These are phyloP conservation scores for Haplosporangium sp. DNA, from an alignment of 371 early-diverging fungal genomes.

Conservation along the genomic window DNA sequence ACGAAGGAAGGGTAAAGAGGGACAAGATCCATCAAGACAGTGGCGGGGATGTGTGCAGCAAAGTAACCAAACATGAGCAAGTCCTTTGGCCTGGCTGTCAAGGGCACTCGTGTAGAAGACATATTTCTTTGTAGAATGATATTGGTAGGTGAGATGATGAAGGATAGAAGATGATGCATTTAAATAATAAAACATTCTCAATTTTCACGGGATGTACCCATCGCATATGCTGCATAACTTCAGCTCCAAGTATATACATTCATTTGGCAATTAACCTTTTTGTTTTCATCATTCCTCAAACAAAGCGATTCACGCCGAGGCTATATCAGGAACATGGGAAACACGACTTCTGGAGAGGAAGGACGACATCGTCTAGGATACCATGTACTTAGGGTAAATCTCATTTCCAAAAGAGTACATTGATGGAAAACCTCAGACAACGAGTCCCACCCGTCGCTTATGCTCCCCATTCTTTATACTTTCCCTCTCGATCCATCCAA, in stretches of 20 bases:
- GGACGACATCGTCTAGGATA: slow-evolving; percentile 60
- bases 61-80: slow-evolving; percentile 54
- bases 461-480: not conserved
- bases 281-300: slow-evolving; percentile 1
- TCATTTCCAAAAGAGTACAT: not conserved
- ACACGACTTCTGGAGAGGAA: slow-evolving; percentile 50
- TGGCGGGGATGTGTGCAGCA: slow-evolving; percentile 35
- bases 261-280: not conserved
- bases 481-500: not conserved
- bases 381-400: slow-evolving; percentile 62
- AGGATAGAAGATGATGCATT: not conserved
- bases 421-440: not conserved
- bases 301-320: not conserved
- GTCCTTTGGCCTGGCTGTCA: slow-evolving; percentile 50
- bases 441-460: slow-evolving; percentile 2
- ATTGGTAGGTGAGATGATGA: not conserved
- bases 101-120: slow-evolving; percentile 26
- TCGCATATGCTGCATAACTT: slow-evolving; percentile 15
- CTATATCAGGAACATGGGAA: slow-evolving; percentile 49
- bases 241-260: not conserved
- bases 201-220: slow-evolving; percentile 2
- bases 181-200: not conserved
- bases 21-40: slow-evolving; percentile 36
- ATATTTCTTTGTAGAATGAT: not conserved
- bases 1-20: slow-evolving; percentile 46